These are phyloP conservation scores for Pichia exigua DNA, from an alignment of 805 yeast genomes.

Conservation along the genomic window DNA sequence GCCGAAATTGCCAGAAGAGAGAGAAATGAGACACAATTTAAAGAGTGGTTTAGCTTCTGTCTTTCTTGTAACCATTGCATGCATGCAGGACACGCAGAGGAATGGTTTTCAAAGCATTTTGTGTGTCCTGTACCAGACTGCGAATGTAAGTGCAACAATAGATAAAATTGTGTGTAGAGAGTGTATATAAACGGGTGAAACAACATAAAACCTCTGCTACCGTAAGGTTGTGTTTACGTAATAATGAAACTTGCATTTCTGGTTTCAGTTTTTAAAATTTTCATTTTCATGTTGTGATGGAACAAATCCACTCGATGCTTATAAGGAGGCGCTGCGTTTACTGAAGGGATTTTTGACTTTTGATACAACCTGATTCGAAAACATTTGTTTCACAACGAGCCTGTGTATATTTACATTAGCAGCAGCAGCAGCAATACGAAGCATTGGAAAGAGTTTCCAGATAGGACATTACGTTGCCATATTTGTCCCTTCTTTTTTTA, in stretches of 20 bases:
- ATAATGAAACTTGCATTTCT: too few species aligned
- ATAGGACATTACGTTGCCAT: not conserved
- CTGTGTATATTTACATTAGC: not conserved
- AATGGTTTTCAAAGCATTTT: slow-evolving; percentile 85
- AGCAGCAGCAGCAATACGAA: not conserved
- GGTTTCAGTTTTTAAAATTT: too few species aligned
- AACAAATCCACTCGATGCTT: not conserved
- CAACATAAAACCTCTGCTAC: not conserved
- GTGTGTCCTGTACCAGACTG: slow-evolving; percentile 96
- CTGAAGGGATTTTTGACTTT: not conserved
- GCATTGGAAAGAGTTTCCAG: not conserved
- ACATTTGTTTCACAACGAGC: not conserved
- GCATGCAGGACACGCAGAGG: slow-evolving; percentile 93
- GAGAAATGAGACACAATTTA: slow-evolving; percentile 38
- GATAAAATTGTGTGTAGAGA: slow-evolving; percentile 1
- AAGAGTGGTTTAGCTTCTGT: slow-evolving; percentile 89
- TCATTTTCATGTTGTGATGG: not conserved
- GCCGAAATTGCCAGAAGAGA: not conserved
- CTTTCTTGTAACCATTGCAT: slow-evolving; percentile 86
- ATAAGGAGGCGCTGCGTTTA: not conserved
- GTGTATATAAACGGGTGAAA: not conserved
- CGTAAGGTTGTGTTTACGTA: not conserved
- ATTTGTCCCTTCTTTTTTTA: not conserved
- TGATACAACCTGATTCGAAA: not conserved
- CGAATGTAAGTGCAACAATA: slow-evolving; percentile 67